These are phyloP conservation scores for Hypoxylon sp. DNA, from an alignment of 2,329 filamentous ascomycete species.

Conservation along the genomic window DNA sequence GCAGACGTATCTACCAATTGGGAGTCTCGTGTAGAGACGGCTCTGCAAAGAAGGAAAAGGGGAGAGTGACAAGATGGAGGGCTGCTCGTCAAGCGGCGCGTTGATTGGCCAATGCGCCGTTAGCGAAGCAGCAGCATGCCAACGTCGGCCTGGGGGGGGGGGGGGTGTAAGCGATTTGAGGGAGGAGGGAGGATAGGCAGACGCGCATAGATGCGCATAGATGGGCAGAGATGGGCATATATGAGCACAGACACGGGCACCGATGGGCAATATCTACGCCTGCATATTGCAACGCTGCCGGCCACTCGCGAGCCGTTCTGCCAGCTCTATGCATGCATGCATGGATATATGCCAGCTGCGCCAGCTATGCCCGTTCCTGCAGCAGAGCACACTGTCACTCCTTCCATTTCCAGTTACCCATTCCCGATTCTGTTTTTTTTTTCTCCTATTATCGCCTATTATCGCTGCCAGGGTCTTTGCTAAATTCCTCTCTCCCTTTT, in stretches of 20 bases:
- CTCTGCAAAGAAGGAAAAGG: constrained; percentile 15
- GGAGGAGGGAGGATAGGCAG: too few relatives aligned
- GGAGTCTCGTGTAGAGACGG: constrained; percentile 11
- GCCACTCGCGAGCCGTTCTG: constrained; percentile 31
- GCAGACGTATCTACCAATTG: constrained; percentile 30
- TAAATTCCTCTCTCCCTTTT: constrained; percentile 30
- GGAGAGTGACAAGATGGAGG: constrained; percentile 7
- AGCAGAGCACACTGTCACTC: constrained; percentile 30
- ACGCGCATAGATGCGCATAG: too few relatives aligned
- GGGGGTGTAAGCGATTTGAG: constrained; percentile 15
- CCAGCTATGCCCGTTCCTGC: constrained; percentile 37
- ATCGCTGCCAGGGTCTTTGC: constrained; percentile 23
- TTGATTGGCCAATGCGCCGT: constrained; percentile 21
- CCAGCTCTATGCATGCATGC: constrained; percentile 12
- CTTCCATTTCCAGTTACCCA: background rate
- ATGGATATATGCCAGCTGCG: constrained; percentile 4
- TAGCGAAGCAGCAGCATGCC: constrained; percentile 20
- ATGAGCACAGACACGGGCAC: background rate
- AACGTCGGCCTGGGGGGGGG: constrained; percentile 11
- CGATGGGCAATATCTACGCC: constrained; percentile 13
- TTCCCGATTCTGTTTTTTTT: constrained; percentile 2
- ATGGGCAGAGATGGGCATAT: too few relatives aligned
- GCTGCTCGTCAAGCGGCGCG: constrained; percentile 16
- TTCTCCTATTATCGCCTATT: constrained; percentile 7
- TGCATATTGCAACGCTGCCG: constrained; percentile 37